These are phyloP conservation scores for Striga hermonthica DNA, from an alignment of 305 asterid genomes.

Conservation along the genomic window DNA sequence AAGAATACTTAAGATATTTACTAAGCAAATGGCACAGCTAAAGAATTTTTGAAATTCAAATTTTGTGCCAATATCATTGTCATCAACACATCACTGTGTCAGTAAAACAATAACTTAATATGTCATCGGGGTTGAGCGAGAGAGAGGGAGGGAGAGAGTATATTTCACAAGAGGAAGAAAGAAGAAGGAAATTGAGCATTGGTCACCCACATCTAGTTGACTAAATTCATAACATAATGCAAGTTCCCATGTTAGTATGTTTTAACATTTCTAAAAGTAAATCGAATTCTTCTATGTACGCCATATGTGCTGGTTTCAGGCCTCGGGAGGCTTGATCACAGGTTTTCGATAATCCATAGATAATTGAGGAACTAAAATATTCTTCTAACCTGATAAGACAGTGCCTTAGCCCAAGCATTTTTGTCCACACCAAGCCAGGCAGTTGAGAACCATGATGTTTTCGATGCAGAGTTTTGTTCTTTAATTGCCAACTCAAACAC, in stretches of 20 bases:
- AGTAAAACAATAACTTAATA: not conserved
- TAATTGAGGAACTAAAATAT: not conserved
- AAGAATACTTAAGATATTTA: too few species aligned
- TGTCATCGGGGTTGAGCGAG: not conserved
- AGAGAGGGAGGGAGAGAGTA: not conserved
- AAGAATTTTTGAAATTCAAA: not conserved
- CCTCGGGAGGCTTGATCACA: slow-evolving; percentile 18
- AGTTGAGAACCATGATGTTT: slow-evolving; percentile 80
- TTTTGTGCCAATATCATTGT: too few species aligned
- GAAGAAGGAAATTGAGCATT: not conserved
- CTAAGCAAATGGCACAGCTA: too few species aligned
- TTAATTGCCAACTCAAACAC: slow-evolving; percentile 79
- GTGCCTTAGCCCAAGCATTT: slow-evolving; percentile 75
- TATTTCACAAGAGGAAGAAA: not conserved
- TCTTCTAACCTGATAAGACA: slow-evolving; percentile 84
- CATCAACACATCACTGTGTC: too few species aligned
- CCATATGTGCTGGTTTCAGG: slow-evolving; percentile 15
- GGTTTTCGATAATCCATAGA: slow-evolving; percentile 19
- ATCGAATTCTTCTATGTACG: slow-evolving; percentile 1
- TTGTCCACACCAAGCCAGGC: slow-evolving; percentile 91
- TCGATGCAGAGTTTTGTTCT: slow-evolving; percentile 61
- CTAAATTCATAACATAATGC: slow-evolving; percentile 8
- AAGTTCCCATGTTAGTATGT: not conserved
- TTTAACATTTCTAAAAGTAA: slow-evolving; percentile 16
- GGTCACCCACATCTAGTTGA: slow-evolving; percentile 5